Conservation (phyloP, 768 basidiomycete species). For the Tulasnella sp. region DNA sequence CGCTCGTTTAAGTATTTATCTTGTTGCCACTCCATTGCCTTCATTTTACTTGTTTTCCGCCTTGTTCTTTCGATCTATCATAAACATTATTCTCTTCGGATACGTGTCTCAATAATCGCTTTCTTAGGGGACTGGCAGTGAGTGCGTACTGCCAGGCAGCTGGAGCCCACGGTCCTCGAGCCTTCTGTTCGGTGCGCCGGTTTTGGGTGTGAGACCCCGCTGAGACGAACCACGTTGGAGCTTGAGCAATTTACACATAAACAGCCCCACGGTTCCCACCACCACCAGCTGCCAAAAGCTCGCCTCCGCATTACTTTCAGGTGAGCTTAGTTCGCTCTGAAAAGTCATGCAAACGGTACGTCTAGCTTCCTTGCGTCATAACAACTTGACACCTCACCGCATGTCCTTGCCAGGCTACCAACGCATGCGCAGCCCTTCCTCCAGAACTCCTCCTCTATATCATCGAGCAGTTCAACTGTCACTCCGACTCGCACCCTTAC, state of each 20-base stretch:
- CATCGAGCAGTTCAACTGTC: background rate
- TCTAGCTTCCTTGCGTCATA: background rate
- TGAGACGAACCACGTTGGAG: background rate
- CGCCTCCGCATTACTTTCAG: background rate
- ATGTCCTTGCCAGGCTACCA: background rate
- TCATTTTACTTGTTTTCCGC: background rate
- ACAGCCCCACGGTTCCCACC: background rate
- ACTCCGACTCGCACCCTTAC: background rate
- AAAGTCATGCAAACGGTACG: background rate
- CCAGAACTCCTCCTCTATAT: constrained; percentile 1
- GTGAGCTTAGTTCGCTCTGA: background rate
- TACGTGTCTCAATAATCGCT: background rate
- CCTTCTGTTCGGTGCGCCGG: background rate
- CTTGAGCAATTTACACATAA: background rate
- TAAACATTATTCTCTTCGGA: background rate
- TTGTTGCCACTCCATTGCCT: background rate
- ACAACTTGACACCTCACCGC: background rate
- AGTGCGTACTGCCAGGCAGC: background rate
- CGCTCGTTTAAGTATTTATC: constrained; percentile 17
- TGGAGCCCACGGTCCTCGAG: background rate
- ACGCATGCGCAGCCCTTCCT: background rate
- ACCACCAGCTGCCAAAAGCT: background rate
- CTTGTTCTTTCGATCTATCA: background rate
- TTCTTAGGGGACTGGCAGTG: background rate
- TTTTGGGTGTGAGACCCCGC: background rate